phyloP scores from a whole-genome alignment of 805 yeast species.

The Kockiozyma suomiensis region DNA sequence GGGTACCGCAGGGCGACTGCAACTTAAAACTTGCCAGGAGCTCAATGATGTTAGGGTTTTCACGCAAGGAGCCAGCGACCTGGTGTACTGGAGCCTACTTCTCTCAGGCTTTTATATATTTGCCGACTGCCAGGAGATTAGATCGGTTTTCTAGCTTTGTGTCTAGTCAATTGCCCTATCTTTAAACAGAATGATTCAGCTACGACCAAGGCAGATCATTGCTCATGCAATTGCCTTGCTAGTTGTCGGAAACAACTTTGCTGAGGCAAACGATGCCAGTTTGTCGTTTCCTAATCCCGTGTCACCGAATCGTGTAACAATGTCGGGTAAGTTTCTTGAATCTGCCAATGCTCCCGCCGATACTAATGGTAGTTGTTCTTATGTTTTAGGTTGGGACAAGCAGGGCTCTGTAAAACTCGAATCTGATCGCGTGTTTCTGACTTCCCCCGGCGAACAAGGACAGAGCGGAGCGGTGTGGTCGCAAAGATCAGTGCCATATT shows the following conservation, averaged over 20 bases:
- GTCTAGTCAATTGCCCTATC: neutral
- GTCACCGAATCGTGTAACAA: slow-evolving; percentile 21
- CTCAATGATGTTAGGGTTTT: neutral
- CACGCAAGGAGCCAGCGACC: neutral
- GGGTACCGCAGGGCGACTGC: too few relatives aligned
- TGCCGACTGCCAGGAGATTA: too few relatives aligned
- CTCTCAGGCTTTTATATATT: too few relatives aligned
- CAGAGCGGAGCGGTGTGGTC: slow-evolving; percentile 45
- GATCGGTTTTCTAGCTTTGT: neutral
- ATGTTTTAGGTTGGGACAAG: slow-evolving; percentile 34
- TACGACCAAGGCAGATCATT: neutral
- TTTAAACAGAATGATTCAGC: neutral
- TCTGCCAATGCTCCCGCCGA: too few relatives aligned
- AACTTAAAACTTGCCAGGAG: neutral
- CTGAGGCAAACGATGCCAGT: neutral
- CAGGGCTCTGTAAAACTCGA: slow-evolving; percentile 34
- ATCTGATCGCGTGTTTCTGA: slow-evolving; percentile 34
- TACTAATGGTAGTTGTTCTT: neutral
- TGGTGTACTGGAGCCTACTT: too few relatives aligned
- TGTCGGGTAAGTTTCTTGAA: slow-evolving; percentile 27
- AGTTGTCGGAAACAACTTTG: slow-evolving; percentile 1
- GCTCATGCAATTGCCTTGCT: neutral
- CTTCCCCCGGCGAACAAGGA: slow-evolving; percentile 34
- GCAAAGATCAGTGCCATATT: slow-evolving; percentile 35
- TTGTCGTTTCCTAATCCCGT: slow-evolving; percentile 25